A percentile compares a stretch with the other conserved stretches of the same genome.
These are phyloP conservation scores for Lentinula guzmanii DNA, from an alignment of 768 basidiomycete genomes.

Conservation along the genomic window DNA sequence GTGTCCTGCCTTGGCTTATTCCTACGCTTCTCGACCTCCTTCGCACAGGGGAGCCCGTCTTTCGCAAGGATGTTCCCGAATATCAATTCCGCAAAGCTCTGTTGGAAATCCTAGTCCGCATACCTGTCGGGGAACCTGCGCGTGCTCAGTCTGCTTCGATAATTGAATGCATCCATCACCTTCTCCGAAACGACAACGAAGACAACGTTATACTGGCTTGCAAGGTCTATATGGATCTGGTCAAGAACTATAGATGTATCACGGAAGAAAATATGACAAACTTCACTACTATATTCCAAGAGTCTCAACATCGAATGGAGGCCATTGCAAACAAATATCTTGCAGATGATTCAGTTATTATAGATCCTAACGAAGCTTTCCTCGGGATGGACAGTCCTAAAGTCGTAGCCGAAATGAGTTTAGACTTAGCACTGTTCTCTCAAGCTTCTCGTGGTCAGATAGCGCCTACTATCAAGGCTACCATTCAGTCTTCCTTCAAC, in stretches of 20 bases:
- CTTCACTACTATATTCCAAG: conserved; percentile 76
- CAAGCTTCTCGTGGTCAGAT: conserved; percentile 73
- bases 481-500: conserved; percentile 74
- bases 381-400: conserved; percentile 86
- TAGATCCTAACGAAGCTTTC: conserved; percentile 55
- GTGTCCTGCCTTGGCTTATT: conserved; percentile 67
- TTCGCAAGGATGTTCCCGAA: conserved; percentile 61
- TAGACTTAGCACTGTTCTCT: conserved; percentile 85
- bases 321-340: conserved; percentile 70
- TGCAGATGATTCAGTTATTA: conserved; percentile 50
- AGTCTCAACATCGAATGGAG: conserved; percentile 70
- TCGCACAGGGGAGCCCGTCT: conserved; percentile 60
- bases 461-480: conserved; percentile 58
- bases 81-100: conserved; percentile 83
- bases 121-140: conserved; percentile 77
- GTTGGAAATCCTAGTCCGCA: conserved; percentile 84
- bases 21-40: conserved; percentile 70
- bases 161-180: conserved; percentile 75
- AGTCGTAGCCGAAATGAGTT: conserved; percentile 88
- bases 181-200: conserved; percentile 89
- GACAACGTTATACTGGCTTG: conserved; percentile 88
- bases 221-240: conserved; percentile 87
- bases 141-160: conserved; percentile 61
- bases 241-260: conserved; percentile 68
- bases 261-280: conserved; percentile 71